Evolutionary conservation across 306 rosid species (phyloP).

Genomic region (Biancaea sappan): DNA sequence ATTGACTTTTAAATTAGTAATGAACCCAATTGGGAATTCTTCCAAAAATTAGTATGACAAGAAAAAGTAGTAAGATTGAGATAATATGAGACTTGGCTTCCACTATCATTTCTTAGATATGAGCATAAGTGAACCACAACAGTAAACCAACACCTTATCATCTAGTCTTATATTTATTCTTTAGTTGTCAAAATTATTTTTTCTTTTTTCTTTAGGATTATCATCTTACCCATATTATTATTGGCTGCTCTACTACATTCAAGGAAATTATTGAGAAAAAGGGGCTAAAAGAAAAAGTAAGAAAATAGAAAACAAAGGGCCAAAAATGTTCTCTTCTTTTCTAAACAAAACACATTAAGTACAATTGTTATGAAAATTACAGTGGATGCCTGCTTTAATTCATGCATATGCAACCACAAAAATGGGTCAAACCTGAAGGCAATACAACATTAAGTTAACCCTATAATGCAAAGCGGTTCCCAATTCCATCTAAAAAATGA

Average conservation of each 20-base stretch:
- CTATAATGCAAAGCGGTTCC: slow-evolving; percentile 69
- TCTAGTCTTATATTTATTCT: too few species aligned
- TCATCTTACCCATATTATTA: too few species aligned
- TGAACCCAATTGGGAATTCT: too few species aligned
- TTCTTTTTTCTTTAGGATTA: too few species aligned
- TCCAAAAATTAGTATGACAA: too few species aligned
- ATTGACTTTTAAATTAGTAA: too few species aligned
- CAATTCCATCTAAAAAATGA: slow-evolving; percentile 82
- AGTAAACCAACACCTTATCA: too few species aligned
- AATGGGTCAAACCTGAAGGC: slow-evolving; percentile 9
- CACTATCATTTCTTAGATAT: too few species aligned
- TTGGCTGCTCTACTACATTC: not conserved
- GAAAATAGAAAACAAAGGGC: not conserved
- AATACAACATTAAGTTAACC: slow-evolving; percentile 9
- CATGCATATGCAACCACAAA: slow-evolving; percentile 5
- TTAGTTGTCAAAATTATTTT: too few species aligned
- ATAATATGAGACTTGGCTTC: too few species aligned
- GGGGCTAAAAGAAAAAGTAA: not conserved
- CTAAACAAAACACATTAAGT: not conserved
- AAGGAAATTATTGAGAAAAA: not conserved
- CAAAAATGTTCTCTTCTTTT: slow-evolving; percentile 12
- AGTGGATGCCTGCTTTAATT: not conserved
- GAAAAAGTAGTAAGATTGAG: too few species aligned
- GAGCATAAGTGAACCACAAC: too few species aligned
- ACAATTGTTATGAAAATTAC: not conserved